Evolutionary conservation across 2,329 filamentous ascomycete species (phyloP), one percentile per base, ranked within the genome.

Genomic region (Scytalidium lignicola): DNA sequence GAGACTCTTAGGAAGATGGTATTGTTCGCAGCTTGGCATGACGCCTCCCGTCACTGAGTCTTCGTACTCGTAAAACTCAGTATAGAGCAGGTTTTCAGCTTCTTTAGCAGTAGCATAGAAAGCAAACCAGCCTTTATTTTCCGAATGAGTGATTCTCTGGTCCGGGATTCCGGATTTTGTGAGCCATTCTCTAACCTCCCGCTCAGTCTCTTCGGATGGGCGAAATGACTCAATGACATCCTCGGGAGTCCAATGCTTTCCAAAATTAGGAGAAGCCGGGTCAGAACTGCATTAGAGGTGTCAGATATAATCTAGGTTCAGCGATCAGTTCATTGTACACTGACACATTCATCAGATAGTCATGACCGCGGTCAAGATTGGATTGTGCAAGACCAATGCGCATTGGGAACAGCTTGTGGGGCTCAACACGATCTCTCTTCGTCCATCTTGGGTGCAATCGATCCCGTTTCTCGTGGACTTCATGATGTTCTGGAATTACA

Each of bases 1-100:
- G 13, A 81, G 54, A 41, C 71, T 54, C 28, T 69, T 66, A 0
- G 78, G 78, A 3, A 80, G 62, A 49, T 75, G 73, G 58, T 78
- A 76, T 55, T 65, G 59, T 12, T 65, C 61, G 39, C 19, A 46
- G 26, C 20, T 28, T 6, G 26, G 20, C n/a, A 51, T 53, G 21
- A 20, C 28, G 41, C 37, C 65, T 46, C 74, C 77, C 22, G 74
- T 62, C 10, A 56, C 10, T 15, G 71, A 69, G 62, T 84, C 80
- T 61, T 86, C 80, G 29, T 54, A 61, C 17, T 56, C 55, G 21
- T 58, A 52, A 19, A 52, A 60, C 32, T 58, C 50, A 7, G 53
- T 79, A 48, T 61, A 58, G n/a, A 70, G 57, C 3, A 69, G 57
- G 18, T 41, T 43, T 29, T 70, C 67, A 9, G 60, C 63, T 49